Base-by-base conservation (phyloP, 2,329 filamentous ascomycete genomes). In the Neocatenulostroma microsporum region DNA sequence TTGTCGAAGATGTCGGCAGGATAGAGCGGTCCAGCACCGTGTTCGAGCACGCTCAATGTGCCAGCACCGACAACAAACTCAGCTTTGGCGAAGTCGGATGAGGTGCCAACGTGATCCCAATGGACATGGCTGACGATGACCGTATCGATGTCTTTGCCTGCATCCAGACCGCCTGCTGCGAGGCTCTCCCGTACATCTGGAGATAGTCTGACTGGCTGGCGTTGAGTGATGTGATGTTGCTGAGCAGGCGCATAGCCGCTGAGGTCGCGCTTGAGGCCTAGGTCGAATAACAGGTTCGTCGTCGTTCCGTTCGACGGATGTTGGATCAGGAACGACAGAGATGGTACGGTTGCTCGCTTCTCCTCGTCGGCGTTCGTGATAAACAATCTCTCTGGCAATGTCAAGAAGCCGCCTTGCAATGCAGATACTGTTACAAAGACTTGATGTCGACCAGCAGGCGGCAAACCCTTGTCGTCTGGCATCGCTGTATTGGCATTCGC, bases 21-120 rank as follows among this genome's bases (percentile, higher is more conserved):
- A 29, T 36, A 28, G 30, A 21, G 37, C 42, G 34, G 23, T 8
- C 27, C 27, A 11, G 36, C 23, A 15, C 39, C 39, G 25, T 44
- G 27, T 9, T 35, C 43, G 12, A 70, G 51, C 3, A 69, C 41
- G 24, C 61, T 45, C 3, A 63, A 42, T 1, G 62, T 62, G 4
- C 66, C 67, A 3, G 58, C 55, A 0, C 72, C 73, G 3, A 74
- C 67, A 9, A 70, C 44, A 41, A 75, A 72, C 8, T 57, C 57
- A 0, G 69, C 58, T 11, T 56, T 50, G 1, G 61, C 38, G 43
- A 72, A 75, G 45, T 73, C 69, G 0, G 53, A 48, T 0, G 70
- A 66, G 3, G 66, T 70, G 6, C 71, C 73, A 18, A 67, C 57
- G 40, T 75, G 72, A 42, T 75, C 72, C 63, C 67, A 74, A 44